Evolutionary conservation across 306 rosid genomes (phyloP), one percentile per base, ranked within the genome.

Genomic region (Cyamopsis tetragonoloba): DNA sequence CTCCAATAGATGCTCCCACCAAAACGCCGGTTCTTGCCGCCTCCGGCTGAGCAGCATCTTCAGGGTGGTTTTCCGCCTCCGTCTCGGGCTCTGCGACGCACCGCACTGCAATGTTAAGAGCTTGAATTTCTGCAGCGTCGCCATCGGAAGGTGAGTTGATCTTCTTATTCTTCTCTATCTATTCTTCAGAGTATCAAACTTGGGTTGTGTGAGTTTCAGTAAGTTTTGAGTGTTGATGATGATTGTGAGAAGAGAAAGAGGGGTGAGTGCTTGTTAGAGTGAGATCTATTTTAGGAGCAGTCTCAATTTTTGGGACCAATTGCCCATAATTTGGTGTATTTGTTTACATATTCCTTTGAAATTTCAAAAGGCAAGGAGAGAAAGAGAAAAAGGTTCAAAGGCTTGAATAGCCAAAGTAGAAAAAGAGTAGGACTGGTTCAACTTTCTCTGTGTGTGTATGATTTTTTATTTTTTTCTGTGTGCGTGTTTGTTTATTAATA

Each of bases 51-150:
- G 85, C 2, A 89, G 85, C 86, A 84, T 84, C 0, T 84, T 71
- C 30, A 86, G 69, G 3, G 90, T 82, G 50, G 86, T 76, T 57
- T 80, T 83, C 66, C 93, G 84, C 72, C 87, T 88, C 2, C 84
- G 86, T n/a, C n/a, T n/a, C n/a, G n/a, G n/a, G n/a, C 88, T 86
- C 41, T 47, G 84, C 12, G 88, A 54, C 41, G 65, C 85, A 38
- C 88, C 93, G 78, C 96, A 89, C 61, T 80, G 93, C 11, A 81
- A 53, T 0, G 88, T 79, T 15, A 84, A 73, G 12, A 80, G 81
- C 88, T 86, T 88, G 86, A 88, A 84, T 57, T 71, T 80, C 66
- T 84, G 88, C 41, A 84, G 76, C 38, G 90, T 61, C 47, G 86
- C 87, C 96, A 89, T 89, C 57, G 49, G 8, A 63, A 43, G 41